Percentiles rank a stretch among this genome's conserved stretches.
Evolutionary conservation across 257 asterid genomes (phyloP).

Genomic region (Salvia rosmarinus): DNA sequence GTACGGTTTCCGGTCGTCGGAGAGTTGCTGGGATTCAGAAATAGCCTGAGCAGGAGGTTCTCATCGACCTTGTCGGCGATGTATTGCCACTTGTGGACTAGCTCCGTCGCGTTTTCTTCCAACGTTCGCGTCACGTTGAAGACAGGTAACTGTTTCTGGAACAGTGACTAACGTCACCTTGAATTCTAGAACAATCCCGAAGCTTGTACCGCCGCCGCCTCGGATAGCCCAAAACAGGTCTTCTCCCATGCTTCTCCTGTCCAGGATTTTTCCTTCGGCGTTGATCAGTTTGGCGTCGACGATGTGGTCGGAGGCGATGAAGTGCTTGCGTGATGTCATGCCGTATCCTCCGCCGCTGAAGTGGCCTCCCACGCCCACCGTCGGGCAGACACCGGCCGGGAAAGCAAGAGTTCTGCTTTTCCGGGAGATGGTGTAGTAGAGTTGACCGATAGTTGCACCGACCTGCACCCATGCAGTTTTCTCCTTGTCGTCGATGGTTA

Average conservation of each 20-base stretch:
- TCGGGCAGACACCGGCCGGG: conserved; percentile 49
- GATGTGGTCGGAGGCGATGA: conserved; percentile 43
- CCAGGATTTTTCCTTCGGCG: conserved; percentile 38
- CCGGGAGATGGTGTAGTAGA: conserved; percentile 37
- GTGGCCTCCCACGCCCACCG: conserved; percentile 59
- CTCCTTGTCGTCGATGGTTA: conserved; percentile 29
- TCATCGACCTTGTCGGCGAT: conserved; percentile 34
- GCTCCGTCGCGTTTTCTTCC: not conserved
- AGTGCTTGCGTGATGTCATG: conserved; percentile 39
- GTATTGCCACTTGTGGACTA: not conserved
- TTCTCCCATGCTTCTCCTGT: conserved; percentile 52
- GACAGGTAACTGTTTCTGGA: conserved; percentile 45
- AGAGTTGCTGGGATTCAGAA: conserved; percentile 18
- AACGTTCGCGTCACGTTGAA: conserved; percentile 36
- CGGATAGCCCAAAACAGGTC: conserved; percentile 60
- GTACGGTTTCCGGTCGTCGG: conserved; percentile 26
- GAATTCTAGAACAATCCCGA: conserved; percentile 46
- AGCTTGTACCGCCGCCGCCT: conserved; percentile 57
- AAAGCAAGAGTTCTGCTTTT: conserved; percentile 39
- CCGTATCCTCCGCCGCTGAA: conserved; percentile 57
- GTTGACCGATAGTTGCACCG: conserved; percentile 50
- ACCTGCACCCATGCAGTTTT: conserved; percentile 51
- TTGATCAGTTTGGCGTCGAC: conserved; percentile 46
- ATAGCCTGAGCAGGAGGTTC: conserved; percentile 37
- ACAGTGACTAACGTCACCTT: conserved; percentile 40